Evolutionary conservation across 208 protist genomes (phyloP), one percentile per base, ranked within the genome.

Genomic region (Leishmania major): DNA sequence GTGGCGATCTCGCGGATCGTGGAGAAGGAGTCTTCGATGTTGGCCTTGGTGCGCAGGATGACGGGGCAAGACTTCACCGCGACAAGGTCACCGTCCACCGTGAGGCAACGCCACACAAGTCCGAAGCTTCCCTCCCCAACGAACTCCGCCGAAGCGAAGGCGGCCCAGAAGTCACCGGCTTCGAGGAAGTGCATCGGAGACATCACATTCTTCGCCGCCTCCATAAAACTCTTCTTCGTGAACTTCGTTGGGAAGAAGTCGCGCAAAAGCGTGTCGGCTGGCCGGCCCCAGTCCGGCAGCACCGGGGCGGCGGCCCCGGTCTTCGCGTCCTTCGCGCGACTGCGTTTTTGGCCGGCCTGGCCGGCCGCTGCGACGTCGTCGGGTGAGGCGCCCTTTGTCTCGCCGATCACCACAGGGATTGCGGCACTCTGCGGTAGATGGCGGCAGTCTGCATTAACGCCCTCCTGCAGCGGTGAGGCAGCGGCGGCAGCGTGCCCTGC

Each of bases 101-200:
- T 95, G 45, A 75, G 78, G 80, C 90, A 94, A 6, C 90, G 88
- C 92, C 92, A 97, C 35, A 97, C 94, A 40, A 97, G 80, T 1
- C 94, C 94, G 75, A 97, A 97, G 86, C 93, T 96, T n/a, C 94
- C 94, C 75, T 97, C 92, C 15, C 94, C 93, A 37, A 96, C 88
- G 49, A 92, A 96, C 81, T 95, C 90, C 2, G 84, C 88, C 6
- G 78, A 84, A 19, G 70, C 17, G 79, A 97, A 97, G 67, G 94
- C 92, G 73, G 78, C 59, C 93, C 94, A 97, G 87, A 97, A 97
- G 75, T 93, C 90, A 17, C 87, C 84, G 40, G 81, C 59, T 22
- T 86, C 59, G 22, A 96, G 81, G 22, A 90, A 90, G 84, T 97
- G 92, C 60, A 80, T 53, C n/a, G 84, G 84, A n/a, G 92, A 85